Percentiles rank a stretch among this genome's conserved stretches.
Evolutionary conservation across 345 rosid genomes (phyloP).

Genomic region (Hibiscus tridactylites): DNA sequence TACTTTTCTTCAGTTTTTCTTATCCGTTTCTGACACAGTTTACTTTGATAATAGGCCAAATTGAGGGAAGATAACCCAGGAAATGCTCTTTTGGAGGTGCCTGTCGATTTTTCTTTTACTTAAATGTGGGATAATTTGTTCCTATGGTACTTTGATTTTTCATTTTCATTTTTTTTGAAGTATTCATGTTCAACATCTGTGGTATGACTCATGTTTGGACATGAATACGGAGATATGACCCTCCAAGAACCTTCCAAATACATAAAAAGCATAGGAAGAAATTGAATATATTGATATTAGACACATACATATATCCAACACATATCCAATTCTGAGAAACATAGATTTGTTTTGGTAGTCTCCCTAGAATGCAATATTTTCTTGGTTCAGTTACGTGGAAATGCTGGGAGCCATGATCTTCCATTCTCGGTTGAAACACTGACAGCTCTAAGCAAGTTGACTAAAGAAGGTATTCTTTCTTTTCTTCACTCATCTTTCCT

Average conservation of each 20-base stretch:
- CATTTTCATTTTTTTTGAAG: not conserved
- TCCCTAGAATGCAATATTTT: conserved; percentile 1
- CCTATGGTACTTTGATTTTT: not conserved
- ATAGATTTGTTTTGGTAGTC: not conserved
- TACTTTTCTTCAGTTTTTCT: conserved; percentile 1
- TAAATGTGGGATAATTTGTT: not conserved
- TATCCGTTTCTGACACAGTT: conserved; percentile 13
- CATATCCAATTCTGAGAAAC: not conserved
- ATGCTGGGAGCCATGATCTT: conserved; percentile 98
- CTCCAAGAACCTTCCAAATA: not conserved
- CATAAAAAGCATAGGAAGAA: not conserved
- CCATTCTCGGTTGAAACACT: conserved; percentile 68
- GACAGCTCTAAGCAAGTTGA: conserved; percentile 42
- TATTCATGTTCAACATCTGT: not conserved
- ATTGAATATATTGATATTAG: not conserved
- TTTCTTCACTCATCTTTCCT: not conserved
- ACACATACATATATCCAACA: not conserved
- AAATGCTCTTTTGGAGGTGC: conserved; percentile 78
- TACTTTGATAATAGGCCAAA: conserved; percentile 44
- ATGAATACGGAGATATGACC: not conserved
- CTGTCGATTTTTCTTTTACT: conserved; percentile 7
- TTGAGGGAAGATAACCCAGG: conserved; percentile 67
- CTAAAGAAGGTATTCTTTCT: conserved; percentile 52
- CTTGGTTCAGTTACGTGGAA: conserved; percentile 64
- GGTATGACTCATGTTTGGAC: not conserved